A percentile compares a stretch with the other conserved stretches of the same genome.
phyloP scores from a whole-genome alignment of 768 basidiomycete species.

The Auriscalpium microsporum region DNA sequence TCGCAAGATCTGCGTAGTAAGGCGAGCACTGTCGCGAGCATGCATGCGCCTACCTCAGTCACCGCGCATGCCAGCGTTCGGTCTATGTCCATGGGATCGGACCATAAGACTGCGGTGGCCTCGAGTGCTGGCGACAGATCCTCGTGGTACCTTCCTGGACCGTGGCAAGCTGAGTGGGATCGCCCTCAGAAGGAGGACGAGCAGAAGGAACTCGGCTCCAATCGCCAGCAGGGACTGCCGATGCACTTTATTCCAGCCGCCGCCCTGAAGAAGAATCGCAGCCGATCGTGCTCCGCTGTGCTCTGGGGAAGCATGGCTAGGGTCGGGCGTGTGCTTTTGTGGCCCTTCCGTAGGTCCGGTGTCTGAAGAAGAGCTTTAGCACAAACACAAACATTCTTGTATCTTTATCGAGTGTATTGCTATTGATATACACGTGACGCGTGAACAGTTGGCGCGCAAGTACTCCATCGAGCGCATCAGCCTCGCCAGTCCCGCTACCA shows the following conservation, averaged over 20 bases:
- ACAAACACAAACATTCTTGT: not conserved
- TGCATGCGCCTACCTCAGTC: slow-evolving; percentile 4
- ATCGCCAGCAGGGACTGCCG: slow-evolving; percentile 2
- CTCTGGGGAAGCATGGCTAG: slow-evolving; percentile 5
- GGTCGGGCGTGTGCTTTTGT: slow-evolving; percentile 7
- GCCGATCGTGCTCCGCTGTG: slow-evolving; percentile 9
- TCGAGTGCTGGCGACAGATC: slow-evolving; percentile 3
- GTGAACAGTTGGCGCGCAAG: too few species aligned
- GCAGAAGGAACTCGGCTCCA: not conserved
- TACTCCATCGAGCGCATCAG: too few species aligned
- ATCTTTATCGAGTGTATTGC: not conserved
- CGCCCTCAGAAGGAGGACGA: not conserved
- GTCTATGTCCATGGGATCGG: slow-evolving; percentile 2
- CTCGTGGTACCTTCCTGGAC: slow-evolving; percentile 9
- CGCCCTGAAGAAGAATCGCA: slow-evolving; percentile 7
- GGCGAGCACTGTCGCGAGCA: slow-evolving; percentile 6
- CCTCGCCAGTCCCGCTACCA: too few species aligned
- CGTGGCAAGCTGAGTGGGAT: slow-evolving; percentile 6
- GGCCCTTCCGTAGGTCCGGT: slow-evolving; percentile 1
- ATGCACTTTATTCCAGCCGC: slow-evolving; percentile 9
- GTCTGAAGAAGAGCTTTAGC: not conserved
- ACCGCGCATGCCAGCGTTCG: slow-evolving; percentile 6
- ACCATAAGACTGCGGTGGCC: slow-evolving; percentile 1
- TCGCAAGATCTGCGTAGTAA: not conserved
- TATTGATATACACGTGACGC: too few species aligned